Conservation (phyloP, 108 stramenopile genomes). For the Cyclotella cryptica region DNA sequence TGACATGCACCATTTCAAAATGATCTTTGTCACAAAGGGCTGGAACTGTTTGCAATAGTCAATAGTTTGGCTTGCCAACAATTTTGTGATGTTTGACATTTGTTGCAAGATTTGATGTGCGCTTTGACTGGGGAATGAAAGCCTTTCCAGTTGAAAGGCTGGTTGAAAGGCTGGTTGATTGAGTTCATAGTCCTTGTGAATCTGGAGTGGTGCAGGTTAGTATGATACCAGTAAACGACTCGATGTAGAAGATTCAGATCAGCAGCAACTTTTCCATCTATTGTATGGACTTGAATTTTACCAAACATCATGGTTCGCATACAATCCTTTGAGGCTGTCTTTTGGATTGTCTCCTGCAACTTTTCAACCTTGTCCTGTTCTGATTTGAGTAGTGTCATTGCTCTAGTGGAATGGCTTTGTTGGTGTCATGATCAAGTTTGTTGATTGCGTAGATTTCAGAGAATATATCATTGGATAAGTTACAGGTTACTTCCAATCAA, state of each 20-base stretch:
- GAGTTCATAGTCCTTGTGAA: conserved; percentile 9
- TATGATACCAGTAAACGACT: conserved; percentile 33
- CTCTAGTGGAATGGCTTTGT: neutral
- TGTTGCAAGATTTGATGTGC: conserved; percentile 13
- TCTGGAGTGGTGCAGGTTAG: conserved; percentile 20
- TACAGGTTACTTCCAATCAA: conserved; percentile 3
- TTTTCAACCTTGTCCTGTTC: conserved; percentile 5
- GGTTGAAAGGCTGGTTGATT: neutral
- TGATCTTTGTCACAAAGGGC: conserved; percentile 14
- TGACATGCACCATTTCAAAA: conserved; percentile 12
- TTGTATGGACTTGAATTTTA: neutral
- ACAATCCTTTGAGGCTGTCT: too few relatives aligned
- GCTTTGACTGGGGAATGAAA: neutral
- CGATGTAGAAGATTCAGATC: neutral
- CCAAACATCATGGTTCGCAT: neutral
- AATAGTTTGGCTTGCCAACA: conserved; percentile 17
- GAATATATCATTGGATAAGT: neutral
- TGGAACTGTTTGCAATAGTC: neutral
- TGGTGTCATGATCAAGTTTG: neutral
- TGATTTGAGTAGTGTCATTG: conserved; percentile 7
- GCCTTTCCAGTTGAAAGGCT: conserved; percentile 6
- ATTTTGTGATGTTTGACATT: conserved; percentile 19
- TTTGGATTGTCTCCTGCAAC: neutral
- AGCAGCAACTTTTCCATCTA: conserved; percentile 11
- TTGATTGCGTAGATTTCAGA: conserved; percentile 2